Evolutionary conservation across 1,284 basidiomycete genomes (phyloP).

Genomic region (Ceratobasidium theobromae): DNA sequence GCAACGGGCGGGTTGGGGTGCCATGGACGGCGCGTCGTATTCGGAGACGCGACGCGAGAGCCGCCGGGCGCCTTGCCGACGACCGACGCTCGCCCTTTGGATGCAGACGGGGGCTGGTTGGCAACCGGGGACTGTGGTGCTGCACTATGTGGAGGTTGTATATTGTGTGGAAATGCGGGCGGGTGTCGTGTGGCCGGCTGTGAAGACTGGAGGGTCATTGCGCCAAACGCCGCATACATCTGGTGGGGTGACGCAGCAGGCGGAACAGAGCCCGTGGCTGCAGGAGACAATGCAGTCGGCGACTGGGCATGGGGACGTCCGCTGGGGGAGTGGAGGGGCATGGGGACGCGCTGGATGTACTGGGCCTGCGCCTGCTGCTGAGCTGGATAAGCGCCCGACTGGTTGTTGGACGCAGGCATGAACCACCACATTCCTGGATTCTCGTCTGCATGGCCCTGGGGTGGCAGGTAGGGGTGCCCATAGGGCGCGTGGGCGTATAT

Average conservation of each 20-base stretch:
- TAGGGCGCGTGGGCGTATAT: conserved; percentile 30
- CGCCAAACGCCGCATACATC: conserved; percentile 29
- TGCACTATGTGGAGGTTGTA: no score
- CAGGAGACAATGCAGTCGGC: conserved; percentile 4
- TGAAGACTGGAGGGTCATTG: conserved; percentile 15
- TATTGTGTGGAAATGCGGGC: no score
- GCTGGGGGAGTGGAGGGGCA: conserved; percentile 1
- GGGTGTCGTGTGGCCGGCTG: no score
- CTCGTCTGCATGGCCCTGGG: conserved; percentile 22
- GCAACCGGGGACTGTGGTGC: background rate
- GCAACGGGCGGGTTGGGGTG: conserved; percentile 49
- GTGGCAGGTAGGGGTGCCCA: conserved; percentile 23
- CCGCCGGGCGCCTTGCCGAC: conserved; percentile 2
- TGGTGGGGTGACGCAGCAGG: conserved; percentile 12
- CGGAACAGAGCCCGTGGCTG: background rate
- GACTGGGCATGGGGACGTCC: conserved; percentile 13
- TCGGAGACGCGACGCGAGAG: conserved; percentile 27
- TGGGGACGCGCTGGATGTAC: conserved; percentile 11
- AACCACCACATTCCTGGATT: conserved; percentile 29
- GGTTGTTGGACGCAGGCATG: conserved; percentile 10
- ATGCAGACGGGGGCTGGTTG: conserved; percentile 14
- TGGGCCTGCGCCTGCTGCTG: conserved; percentile 14
- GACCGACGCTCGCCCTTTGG: conserved; percentile 20
- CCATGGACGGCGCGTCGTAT: conserved; percentile 34
- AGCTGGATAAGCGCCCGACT: conserved; percentile 6